Evolutionary conservation across 768 basidiomycete species (phyloP), one percentile per base, ranked within the genome.

Genomic region (Tulasnella sp.): DNA sequence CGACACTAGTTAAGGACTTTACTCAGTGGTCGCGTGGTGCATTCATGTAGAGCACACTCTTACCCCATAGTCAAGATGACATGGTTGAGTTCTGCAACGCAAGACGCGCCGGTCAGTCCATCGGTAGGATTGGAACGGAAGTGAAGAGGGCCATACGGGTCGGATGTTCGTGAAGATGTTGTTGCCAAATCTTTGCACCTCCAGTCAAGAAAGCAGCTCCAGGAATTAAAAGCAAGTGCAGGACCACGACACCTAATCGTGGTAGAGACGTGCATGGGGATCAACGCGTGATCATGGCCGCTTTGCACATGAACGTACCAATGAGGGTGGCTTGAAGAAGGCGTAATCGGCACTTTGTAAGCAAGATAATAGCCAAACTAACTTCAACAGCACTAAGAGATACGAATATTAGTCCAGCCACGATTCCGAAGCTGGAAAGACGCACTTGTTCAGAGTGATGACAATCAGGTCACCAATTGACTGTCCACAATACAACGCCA

Each of bases 141-240:
- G 19, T 19, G 24, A 40, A 74, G 2, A 18, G 62, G 5, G 21
- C 2, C 46, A 6, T 38, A 40, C 46, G 73, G 3, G 73, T 74
- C 40, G 38, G 38, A 39, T 74, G 73, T 38, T 74, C 73, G 46
- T 74, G 73, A 9, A 94, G 85, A 76, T 92, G 88, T 84, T 94
- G 93, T 75, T 92, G 88, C 82, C 89, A 85, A 38, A 93, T 86
- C 27, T 88, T 87, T 34, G 89, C 90, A 68, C 93, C 93, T 36
- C 92, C 93, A 2, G 89, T 88, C 31, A 93, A 86, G 83, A 93
- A 94, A 0, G 92, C 87, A 4, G 89, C 87, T 4, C 93, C 93
- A 0, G 93, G 92, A 72, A 93, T 86, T 14, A 94, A 87, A 0
- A 94, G 87, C 1, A 93, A 87, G 83, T 93, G 93, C 18, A 94